Conservation (phyloP, 2,329 filamentous ascomycete genomes). For the Aspergillus melleus region DNA sequence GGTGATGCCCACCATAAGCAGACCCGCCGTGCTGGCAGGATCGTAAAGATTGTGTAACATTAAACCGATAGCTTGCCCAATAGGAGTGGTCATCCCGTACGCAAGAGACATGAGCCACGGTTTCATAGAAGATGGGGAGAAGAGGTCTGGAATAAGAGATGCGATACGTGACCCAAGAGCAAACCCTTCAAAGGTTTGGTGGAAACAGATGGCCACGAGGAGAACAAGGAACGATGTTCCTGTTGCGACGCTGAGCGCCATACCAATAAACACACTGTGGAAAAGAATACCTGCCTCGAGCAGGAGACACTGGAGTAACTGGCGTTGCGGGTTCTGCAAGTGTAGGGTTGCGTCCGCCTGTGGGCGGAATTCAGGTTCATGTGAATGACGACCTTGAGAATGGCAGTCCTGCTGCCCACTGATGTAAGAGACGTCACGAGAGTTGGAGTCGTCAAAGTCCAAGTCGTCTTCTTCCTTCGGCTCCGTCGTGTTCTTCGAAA, state of each 20-base stretch:
- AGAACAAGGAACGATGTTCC: conserved; percentile 79
- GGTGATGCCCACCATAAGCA: conserved; percentile 83
- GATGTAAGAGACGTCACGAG: conserved; percentile 21
- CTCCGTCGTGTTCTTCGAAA: conserved; percentile 23
- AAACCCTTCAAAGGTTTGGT: conserved; percentile 86
- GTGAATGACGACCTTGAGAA: conserved; percentile 16
- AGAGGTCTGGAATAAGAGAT: conserved; percentile 64
- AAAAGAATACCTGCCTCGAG: conserved; percentile 83
- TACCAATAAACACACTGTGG: conserved; percentile 82
- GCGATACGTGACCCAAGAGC: conserved; percentile 83
- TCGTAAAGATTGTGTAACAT: conserved; percentile 77
- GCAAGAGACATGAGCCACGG: conserved; percentile 71
- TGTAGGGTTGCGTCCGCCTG: conserved; percentile 33
- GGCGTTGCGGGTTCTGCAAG: conserved; percentile 60
- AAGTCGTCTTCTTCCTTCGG: conserved; percentile 58
- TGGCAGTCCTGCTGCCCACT: conserved; percentile 14
- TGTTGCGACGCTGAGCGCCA: conserved; percentile 79
- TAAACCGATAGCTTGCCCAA: conserved; percentile 81
- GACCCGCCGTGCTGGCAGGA: conserved; percentile 70
- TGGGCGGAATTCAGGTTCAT: conserved; percentile 17
- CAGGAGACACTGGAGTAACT: conserved; percentile 74
- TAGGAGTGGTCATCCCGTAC: conserved; percentile 70
- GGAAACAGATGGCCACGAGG: conserved; percentile 76
- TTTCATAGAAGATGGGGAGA: conserved; percentile 68
- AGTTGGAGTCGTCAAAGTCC: conserved; percentile 57